Evolutionary conservation across 768 basidiomycete genomes (phyloP).

Genomic region (Lactifluus hygrophoroides): DNA sequence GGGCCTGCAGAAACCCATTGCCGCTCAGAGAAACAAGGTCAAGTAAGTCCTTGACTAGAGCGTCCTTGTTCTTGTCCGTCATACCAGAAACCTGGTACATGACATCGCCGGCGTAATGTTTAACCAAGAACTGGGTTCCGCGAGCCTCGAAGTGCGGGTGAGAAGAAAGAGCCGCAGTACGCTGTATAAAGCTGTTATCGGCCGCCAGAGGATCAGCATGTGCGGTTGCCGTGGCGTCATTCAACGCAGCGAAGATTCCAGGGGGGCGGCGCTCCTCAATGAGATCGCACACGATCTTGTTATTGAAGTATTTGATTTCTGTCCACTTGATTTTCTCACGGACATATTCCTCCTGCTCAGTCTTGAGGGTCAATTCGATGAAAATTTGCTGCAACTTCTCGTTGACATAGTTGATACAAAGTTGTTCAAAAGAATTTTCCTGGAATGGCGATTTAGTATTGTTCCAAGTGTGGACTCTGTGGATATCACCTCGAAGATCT

Average conservation of each 20-base stretch:
- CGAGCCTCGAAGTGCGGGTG: conserved; percentile 95
- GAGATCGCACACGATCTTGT: conserved; percentile 95
- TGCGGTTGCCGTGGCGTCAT: conserved; percentile 98
- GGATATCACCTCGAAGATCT: conserved; percentile 78
- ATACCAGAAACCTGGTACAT: conserved; percentile 96
- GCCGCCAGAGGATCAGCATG: conserved; percentile 96
- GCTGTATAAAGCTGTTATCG: conserved; percentile 93
- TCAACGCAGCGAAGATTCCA: conserved; percentile 94
- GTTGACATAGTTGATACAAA: conserved; percentile 99
- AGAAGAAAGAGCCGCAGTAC: conserved; percentile 67
- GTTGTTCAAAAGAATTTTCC: conserved; percentile 95
- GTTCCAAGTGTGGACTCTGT: not conserved
- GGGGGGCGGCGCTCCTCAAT: conserved; percentile 96
- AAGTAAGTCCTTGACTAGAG: conserved; percentile 87
- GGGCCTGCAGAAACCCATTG: conserved; percentile 75
- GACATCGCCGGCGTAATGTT: conserved; percentile 97
- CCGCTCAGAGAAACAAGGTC: conserved; percentile 76
- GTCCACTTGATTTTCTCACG: conserved; percentile 99
- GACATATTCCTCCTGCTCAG: conserved; percentile 98
- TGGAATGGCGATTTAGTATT: conserved; percentile 26
- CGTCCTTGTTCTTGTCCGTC: conserved; percentile 99
- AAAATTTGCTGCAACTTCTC: conserved; percentile 99
- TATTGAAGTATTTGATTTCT: conserved; percentile 98
- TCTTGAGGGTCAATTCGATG: conserved; percentile 97
- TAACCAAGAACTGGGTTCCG: conserved; percentile 88